Conservation (phyloP, 2,329 filamentous ascomycete genomes). For the Shiraia sp. region DNA sequence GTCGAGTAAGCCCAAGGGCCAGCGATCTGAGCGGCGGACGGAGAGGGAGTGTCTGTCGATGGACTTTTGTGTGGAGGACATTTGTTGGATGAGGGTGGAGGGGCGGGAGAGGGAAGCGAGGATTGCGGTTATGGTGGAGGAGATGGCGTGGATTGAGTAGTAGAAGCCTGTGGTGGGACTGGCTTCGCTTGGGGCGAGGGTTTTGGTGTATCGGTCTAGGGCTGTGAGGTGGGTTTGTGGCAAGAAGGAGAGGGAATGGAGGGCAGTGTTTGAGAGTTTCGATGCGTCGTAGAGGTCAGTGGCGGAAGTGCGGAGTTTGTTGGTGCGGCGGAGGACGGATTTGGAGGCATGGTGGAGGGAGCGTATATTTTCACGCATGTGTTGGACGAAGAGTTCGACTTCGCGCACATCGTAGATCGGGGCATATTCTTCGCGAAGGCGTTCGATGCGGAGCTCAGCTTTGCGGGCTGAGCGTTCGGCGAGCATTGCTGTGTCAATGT, state of each 20-base stretch:
- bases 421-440: constrained; percentile 84
- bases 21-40: constrained; percentile 73
- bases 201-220: constrained; percentile 71
- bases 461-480: constrained; percentile 86
- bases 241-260: constrained; percentile 66
- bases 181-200: constrained; percentile 68
- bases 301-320: constrained; percentile 68
- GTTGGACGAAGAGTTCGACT: constrained; percentile 89
- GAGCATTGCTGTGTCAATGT: constrained; percentile 88
- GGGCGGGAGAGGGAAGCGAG: constrained; percentile 79
- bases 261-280: constrained; percentile 54
- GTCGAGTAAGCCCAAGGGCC: constrained; percentile 81
- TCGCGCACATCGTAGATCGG: constrained; percentile 80
- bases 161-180: constrained; percentile 76
- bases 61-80: constrained; percentile 72
- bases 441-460: constrained; percentile 79
- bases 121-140: constrained; percentile 81
- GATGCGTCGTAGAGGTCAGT: constrained; percentile 71
- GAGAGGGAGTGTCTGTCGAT: constrained; percentile 79
- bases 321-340: constrained; percentile 78
- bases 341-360: constrained; percentile 82
- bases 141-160: constrained; percentile 75
- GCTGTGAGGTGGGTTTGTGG: constrained; percentile 70
- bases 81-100: constrained; percentile 74
- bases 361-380: constrained; percentile 87